Conservation (phyloP, 1,139 yeast genomes). For the Pichia sp. region DNA sequence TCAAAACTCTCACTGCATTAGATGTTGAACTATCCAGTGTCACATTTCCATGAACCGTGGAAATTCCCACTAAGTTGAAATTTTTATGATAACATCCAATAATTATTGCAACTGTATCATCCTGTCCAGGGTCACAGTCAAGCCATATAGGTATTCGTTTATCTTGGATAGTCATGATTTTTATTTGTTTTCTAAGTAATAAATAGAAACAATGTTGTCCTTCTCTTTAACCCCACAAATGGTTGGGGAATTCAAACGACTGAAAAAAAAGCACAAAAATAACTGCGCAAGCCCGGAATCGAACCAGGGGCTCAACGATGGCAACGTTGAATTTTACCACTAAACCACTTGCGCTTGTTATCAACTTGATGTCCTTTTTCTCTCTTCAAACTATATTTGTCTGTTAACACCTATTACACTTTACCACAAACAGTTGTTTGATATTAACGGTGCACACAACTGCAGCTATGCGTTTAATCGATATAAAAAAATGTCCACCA, state of each 20-base stretch:
- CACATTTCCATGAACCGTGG: conserved; percentile 81
- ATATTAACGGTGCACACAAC: no score
- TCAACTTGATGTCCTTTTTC: no score
- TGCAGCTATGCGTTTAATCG: no score
- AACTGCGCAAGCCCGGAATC: conserved; percentile 16
- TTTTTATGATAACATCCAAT: conserved; percentile 54
- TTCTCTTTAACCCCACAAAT: not conserved
- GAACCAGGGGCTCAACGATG: conserved; percentile 18
- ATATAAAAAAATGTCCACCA: no score
- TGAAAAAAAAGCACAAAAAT: not conserved
- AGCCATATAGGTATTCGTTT: conserved; percentile 60
- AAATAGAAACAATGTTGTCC: not conserved
- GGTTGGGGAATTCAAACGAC: no score
- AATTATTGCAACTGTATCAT: conserved; percentile 74
- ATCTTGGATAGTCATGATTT: not conserved
- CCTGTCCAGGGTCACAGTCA: conserved; percentile 95
- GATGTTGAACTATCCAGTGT: conserved; percentile 59
- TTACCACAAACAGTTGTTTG: no score
- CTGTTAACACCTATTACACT: no score
- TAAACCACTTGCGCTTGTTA: conserved; percentile 14
- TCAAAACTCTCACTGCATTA: conserved; percentile 62
- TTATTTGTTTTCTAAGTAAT: no score
- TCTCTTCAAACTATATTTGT: no score
- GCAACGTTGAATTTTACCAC: conserved; percentile 17
- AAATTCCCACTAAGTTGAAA: conserved; percentile 60